Base-by-base conservation (phyloP, 768 basidiomycete species). In the Tulasnella sp. region DNA sequence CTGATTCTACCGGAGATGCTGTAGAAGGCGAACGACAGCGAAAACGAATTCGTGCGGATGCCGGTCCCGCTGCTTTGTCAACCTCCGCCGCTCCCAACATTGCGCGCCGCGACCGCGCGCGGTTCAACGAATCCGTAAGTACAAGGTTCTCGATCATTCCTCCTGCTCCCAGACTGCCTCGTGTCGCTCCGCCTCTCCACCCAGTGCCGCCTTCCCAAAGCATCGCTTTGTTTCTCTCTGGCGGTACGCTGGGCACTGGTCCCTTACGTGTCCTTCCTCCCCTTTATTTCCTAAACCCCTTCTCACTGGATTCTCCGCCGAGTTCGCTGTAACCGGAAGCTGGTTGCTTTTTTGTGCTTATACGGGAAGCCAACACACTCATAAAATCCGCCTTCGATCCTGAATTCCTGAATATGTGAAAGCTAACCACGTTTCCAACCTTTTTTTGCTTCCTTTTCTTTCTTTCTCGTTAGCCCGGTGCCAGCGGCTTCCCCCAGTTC, bases 91-190 rank as follows among this genome's bases (percentile, higher is more conserved):
- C 44, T 26, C 51, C 74, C 44, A 55, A 55, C 74, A 76, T 67
- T 18, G 61, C 61, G 61, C 61, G 77, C 37, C 77, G 77, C n/a
- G 77, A 77, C 44, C 61, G 69, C 26, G 46, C 77, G 69, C 61
- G 70, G 44, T 77, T 77, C 77, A 77, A 69, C 77, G 77, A 77
- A n/a, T 77, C 77, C 61, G 77, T 77, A 57, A 44, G 77, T 72
- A 44, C 61, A 75, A 46, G 35, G 67, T 39, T 61, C 23, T 55
- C 74, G 39, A 37, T 48, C 51, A 39, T 29, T 40, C 75, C 57
- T 75, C 32, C 15, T 39, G 11, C 55, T 76, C 51, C 57, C 75
- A 57, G 39, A 48, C 51, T 39, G 75, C 29, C 75, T 40, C 75
- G 75, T 35, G 57, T 76, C 16, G 71, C 71, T 40, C 39, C 75